Base-by-base conservation (phyloP, 2,329 filamentous ascomycete species). In the Pleurostoma richardsiae region DNA sequence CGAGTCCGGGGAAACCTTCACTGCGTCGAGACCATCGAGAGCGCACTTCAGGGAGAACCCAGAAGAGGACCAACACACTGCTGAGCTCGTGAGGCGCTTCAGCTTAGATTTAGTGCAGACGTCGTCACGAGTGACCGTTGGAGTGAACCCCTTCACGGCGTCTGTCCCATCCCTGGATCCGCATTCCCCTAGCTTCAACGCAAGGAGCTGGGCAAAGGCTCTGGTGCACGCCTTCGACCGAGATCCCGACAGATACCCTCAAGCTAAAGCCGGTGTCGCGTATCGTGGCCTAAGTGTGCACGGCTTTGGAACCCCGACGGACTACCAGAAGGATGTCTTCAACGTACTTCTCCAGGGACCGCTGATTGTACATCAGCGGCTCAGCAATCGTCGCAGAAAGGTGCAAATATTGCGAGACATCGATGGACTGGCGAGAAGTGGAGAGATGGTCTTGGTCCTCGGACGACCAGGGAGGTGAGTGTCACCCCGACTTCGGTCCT, bases 371-470 rank as follows among this genome's bases (percentile, higher is more conserved):
- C 50, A 52, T 39, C 43, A 62, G 31, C 49, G 51, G 44, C 49
- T 63, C 6, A 49, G 54, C 30, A 48, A 49, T 5, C 47, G 51
- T 29, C 57, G 59, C n/a, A 55, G 54, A 10, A 62, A 66, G 45
- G 74, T 79, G 41, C 69, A 78, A 46, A 79, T 79, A 49, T 57
- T 79, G 45, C 64, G 65, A 5, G 61, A 44, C 30, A 44, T 48
- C 42, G 44, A 48, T 2, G 46, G 46, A 5, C 44, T 42, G 2
- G 46, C 45, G 3, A 42, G 42, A 3, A 42, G 39, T 1, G 46
- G 46, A 4, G 46, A 48, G 4, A 48, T 48, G 30, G 42, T 48
- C 3, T 38, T 48, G 5, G 46, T 48, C n/a, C 46, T 48, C 5
- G 46, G 46, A 27, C 42, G 46, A 3, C 46, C 46, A 19, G 46